Evolutionary conservation across 2,329 filamentous ascomycete genomes (phyloP).

Genomic region (Hymenotorrendiella dingleyae): DNA sequence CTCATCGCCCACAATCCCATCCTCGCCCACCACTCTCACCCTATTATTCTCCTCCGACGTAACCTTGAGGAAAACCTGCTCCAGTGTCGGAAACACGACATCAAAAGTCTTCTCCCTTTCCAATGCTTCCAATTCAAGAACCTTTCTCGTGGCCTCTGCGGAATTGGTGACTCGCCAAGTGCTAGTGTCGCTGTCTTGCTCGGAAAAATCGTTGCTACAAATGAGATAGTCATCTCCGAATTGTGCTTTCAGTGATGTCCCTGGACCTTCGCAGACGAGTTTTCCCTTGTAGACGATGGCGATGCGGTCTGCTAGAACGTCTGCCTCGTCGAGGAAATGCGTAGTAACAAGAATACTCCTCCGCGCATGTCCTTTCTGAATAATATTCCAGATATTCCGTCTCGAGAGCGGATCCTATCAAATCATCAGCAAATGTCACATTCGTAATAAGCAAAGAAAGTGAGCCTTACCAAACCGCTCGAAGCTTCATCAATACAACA

Average conservation of each 20-base stretch:
- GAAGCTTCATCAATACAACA: constrained; percentile 63
- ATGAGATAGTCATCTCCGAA: constrained; percentile 53
- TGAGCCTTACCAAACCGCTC: constrained; percentile 42
- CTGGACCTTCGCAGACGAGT: constrained; percentile 57
- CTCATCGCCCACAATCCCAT: constrained; percentile 19
- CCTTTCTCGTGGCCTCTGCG: constrained; percentile 46
- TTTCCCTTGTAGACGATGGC: constrained; percentile 57
- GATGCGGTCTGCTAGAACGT: constrained; percentile 60
- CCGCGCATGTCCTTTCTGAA: constrained; percentile 54
- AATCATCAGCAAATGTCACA: constrained; percentile 4
- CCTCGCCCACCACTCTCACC: constrained; percentile 18
- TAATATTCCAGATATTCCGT: constrained; percentile 63
- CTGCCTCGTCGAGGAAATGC: constrained; percentile 63
- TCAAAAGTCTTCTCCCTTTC: constrained; percentile 50
- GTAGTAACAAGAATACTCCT: constrained; percentile 60
- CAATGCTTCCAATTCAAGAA: constrained; percentile 46
- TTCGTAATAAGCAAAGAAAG: not conserved
- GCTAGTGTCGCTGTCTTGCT: constrained; percentile 13
- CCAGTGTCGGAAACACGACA: constrained; percentile 57
- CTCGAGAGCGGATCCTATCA: constrained; percentile 51
- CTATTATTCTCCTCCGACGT: constrained; percentile 53
- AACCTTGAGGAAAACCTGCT: constrained; percentile 62
- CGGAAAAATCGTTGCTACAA: constrained; percentile 13
- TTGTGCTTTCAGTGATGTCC: constrained; percentile 55
- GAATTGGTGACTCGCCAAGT: constrained; percentile 40